phyloP scores from a whole-genome alignment of 2,329 filamentous ascomycete genomes.

The Fusarium ambrosium region DNA sequence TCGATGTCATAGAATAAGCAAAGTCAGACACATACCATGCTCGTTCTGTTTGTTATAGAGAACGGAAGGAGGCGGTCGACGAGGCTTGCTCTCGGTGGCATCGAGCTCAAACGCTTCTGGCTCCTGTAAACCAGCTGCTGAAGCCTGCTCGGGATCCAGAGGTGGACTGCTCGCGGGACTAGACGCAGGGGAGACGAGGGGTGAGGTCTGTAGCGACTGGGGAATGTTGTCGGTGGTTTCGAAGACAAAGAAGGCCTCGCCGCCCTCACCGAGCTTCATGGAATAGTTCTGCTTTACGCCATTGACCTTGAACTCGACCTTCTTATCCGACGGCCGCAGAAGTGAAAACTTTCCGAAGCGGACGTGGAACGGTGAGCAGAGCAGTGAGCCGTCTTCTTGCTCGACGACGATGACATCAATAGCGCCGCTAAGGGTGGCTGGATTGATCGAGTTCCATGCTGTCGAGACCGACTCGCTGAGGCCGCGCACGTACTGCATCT shows the following conservation, averaged over 20 bases:
- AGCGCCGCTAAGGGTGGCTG: conserved; percentile 94
- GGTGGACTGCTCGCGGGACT: conserved; percentile 90
- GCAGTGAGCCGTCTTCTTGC: conserved; percentile 89
- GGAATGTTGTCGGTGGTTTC: conserved; percentile 94
- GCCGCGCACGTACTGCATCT: conserved; percentile 98
- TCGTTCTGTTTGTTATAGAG: conserved; percentile 50
- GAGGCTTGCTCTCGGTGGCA: conserved; percentile 51
- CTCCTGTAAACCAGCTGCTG: conserved; percentile 66
- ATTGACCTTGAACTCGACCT: conserved; percentile 98
- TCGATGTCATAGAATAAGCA: background rate
- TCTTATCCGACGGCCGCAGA: conserved; percentile 95
- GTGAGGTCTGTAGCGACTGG: conserved; percentile 94
- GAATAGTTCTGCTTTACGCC: conserved; percentile 90
- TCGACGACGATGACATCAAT: conserved; percentile 99
- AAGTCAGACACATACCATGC: conserved; percentile 48
- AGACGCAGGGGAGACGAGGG: conserved; percentile 87
- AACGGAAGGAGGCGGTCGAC: conserved; percentile 61
- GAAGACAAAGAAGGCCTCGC: conserved; percentile 99
- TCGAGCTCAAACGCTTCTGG: conserved; percentile 79
- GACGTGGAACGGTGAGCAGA: conserved; percentile 97
- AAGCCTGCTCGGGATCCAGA: conserved; percentile 58
- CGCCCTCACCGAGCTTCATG: conserved; percentile 98
- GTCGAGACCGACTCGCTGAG: conserved; percentile 96
- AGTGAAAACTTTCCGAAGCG: conserved; percentile 99
- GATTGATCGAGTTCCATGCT: conserved; percentile 99